Evolutionary conservation across 2,329 filamentous ascomycete genomes (phyloP), one percentile per base, ranked within the genome.

Genomic region (Ophiosphaerella korrae): DNA sequence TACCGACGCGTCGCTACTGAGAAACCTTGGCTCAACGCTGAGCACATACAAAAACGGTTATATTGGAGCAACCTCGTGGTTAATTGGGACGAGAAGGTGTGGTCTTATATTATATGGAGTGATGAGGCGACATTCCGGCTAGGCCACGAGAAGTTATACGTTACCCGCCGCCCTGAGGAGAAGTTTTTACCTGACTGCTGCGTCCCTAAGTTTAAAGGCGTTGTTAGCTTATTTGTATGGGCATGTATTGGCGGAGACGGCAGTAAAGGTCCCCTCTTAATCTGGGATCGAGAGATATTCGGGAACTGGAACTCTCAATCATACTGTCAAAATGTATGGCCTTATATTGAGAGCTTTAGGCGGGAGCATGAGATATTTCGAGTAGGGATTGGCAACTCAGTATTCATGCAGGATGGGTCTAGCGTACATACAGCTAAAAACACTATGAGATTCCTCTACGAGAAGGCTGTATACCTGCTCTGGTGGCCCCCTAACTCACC

Each of bases 231-330:
- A 11, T 16, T 8, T 18, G 37, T 42, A 7, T 48, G 37, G 45
- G 45, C 45, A 5, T 48, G 37, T 42, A 42, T 48, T 18, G 37
- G 45, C 13, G 37, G 37, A 21, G 36, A 40, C 26, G 37, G 45
- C 16, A 41, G 14, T 41, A 48, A 48, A 21, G 45, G 45, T 8
- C 24, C 24, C 8, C 24, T 26, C 24, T 8, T 26, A 5, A 26
- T 26, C 8, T 14, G 44, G 39, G 29, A 16, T n/a, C n/a, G 21
- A 13, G 24, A 32, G 24, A 26, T 26, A 26, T 8, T 8, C 8
- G 37, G 37, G 11, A 18, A 40, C n/a, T n/a, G n/a, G n/a, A n/a
- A n/a, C n/a, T n/a, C n/a, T n/a, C n/a, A n/a, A n/a, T n/a, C n/a
- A n/a, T n/a, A n/a, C n/a, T n/a, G n/a, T n/a, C n/a, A n/a, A n/a